Percentiles rank a stretch among this genome's conserved stretches.
These are phyloP conservation scores for Chlamydomonas sp. DNA, from an alignment of 139 green algal species.

Conservation along the genomic window DNA sequence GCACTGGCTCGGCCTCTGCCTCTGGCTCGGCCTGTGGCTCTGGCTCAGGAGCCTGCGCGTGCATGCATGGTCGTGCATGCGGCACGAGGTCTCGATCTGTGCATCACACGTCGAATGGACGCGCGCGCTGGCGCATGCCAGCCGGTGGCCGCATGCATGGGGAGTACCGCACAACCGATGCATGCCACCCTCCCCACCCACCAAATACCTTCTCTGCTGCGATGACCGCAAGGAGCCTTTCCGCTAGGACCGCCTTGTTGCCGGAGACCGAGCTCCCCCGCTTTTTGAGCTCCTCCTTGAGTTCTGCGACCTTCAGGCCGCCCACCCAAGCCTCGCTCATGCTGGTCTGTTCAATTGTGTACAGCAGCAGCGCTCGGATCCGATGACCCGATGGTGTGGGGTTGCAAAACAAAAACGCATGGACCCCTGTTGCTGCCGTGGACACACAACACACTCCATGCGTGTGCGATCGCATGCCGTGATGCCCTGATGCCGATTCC, in stretches of 20 bases:
- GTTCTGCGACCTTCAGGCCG: constrained; percentile 26
- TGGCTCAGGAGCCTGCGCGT: not conserved
- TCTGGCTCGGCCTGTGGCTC: not conserved
- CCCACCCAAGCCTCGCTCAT: not conserved
- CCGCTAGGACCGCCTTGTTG: constrained; percentile 28
- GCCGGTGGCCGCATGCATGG: not conserved
- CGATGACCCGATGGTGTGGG: not conserved
- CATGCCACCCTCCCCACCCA: not conserved
- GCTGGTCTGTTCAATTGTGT: not conserved
- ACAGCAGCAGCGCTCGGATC: not conserved
- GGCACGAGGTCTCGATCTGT: too few relatives aligned
- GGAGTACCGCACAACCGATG: not conserved
- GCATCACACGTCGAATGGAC: not conserved
- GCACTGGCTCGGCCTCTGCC: not conserved
- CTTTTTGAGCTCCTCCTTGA: constrained; percentile 40
- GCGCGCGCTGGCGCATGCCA: not conserved
- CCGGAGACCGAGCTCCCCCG: constrained; percentile 20
- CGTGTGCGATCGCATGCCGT: not conserved
- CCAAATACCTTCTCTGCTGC: not conserved
- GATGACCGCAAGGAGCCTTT: constrained; percentile 20
- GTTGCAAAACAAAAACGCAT: constrained; percentile 1
- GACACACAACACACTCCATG: not conserved
- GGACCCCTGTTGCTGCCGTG: not conserved
- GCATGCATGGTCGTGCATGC: not conserved
- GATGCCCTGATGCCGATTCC: too few relatives aligned